These are phyloP conservation scores for Lentinula guzmanii DNA, from an alignment of 768 basidiomycete species.

Conservation along the genomic window DNA sequence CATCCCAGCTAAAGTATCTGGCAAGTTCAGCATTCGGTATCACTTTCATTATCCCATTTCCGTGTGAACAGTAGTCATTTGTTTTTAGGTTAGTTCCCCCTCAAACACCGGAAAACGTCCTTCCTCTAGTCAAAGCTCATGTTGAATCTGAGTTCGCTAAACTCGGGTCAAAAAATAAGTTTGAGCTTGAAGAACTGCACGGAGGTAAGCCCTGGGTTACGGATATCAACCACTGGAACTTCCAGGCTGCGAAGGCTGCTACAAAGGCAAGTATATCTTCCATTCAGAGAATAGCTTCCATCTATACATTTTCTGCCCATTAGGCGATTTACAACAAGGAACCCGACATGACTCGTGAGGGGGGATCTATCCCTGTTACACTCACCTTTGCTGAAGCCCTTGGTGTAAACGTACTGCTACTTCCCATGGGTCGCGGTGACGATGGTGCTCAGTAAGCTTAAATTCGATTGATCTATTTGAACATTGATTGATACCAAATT, in stretches of 20 bases:
- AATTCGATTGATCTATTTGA: not conserved
- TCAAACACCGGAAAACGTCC: conserved; percentile 54
- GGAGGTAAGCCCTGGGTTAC: conserved; percentile 75
- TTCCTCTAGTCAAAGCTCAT: conserved; percentile 48
- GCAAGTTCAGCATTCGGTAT: conserved; percentile 92
- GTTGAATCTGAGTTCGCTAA: conserved; percentile 65
- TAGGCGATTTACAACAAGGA: conserved; percentile 43
- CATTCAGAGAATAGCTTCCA: not conserved
- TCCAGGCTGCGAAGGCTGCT: conserved; percentile 59
- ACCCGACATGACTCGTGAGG: conserved; percentile 63
- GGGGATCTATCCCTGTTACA: conserved; percentile 70
- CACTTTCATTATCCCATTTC: conserved; percentile 14
- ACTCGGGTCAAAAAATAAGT: conserved; percentile 61
- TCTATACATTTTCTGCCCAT: not conserved
- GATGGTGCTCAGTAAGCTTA: conserved; percentile 84
- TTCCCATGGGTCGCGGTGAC: conserved; percentile 92
- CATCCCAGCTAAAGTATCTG: conserved; percentile 83
- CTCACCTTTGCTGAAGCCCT: conserved; percentile 71
- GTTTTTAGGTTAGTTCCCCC: conserved; percentile 51
- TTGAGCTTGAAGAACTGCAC: conserved; percentile 49
- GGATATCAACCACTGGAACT: conserved; percentile 67
- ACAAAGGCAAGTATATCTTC: conserved; percentile 37
- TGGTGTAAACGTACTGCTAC: conserved; percentile 72
- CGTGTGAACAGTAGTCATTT: not conserved
- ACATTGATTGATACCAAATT: not conserved